Conservation (phyloP, 78 protist genomes). For the Salpingoeca rosetta region DNA sequence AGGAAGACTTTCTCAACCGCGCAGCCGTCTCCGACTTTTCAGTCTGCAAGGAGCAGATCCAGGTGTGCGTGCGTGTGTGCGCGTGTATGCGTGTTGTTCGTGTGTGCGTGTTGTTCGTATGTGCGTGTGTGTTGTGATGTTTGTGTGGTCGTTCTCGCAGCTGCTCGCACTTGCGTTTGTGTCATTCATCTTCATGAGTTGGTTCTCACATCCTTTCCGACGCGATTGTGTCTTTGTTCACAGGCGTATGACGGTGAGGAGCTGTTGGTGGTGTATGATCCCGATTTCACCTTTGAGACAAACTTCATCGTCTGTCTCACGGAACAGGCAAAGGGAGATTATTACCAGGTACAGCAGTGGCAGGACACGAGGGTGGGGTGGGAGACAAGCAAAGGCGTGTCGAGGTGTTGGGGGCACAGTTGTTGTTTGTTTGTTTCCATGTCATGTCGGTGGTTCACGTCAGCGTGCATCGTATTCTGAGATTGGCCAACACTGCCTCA, state of each 20-base stretch:
- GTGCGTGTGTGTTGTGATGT: background rate
- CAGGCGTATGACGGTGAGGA: background rate
- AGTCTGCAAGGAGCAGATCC: background rate
- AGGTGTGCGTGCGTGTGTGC: background rate
- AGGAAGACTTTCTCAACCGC: background rate
- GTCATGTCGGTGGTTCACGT: no score
- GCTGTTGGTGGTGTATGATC: background rate
- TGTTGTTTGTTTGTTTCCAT: no score
- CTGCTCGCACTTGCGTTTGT: background rate
- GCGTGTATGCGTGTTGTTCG: background rate
- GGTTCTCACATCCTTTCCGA: no score
- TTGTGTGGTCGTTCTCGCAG: background rate
- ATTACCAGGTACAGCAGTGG: background rate
- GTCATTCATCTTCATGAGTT: no score
- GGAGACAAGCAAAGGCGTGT: no score
- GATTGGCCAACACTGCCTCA: no score
- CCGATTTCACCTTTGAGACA: background rate
- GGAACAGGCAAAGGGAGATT: background rate
- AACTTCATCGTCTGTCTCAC: conserved; percentile 3
- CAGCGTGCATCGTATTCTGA: no score
- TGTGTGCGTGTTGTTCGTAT: background rate
- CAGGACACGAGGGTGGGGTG: no score
- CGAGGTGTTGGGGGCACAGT: no score
- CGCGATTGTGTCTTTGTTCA: background rate
- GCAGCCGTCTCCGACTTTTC: background rate